phyloP scores from a whole-genome alignment of 2,329 filamentous ascomycete genomes.

The Aspergillus fischeri region DNA sequence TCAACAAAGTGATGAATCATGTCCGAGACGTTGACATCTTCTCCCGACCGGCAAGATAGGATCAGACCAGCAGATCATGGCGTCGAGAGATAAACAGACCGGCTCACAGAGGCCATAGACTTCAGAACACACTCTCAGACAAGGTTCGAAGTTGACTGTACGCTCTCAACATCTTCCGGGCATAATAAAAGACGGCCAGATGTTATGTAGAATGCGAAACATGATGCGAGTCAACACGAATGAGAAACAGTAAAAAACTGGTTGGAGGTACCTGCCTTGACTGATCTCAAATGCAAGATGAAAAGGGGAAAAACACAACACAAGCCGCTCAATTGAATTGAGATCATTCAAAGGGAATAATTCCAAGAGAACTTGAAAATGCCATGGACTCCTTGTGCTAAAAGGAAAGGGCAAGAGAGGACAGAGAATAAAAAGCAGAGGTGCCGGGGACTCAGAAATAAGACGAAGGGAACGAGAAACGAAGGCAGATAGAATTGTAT shows the following conservation, averaged over 20 bases:
- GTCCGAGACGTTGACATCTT: constrained; percentile 1
- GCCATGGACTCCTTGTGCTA: constrained; percentile 15
- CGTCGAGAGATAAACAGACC: constrained; percentile 4
- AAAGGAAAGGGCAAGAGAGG: constrained; percentile 1
- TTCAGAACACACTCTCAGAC: not conserved
- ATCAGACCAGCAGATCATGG: constrained; percentile 22
- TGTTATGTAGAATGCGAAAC: constrained; percentile 5
- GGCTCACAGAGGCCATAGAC: constrained; percentile 4
- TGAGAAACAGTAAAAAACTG: constrained; percentile 9
- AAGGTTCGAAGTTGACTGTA: not conserved
- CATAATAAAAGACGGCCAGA: constrained; percentile 2
- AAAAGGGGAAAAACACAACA: constrained; percentile 21
- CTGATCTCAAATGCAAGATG: constrained; percentile 24
- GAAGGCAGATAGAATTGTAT: constrained; percentile 17
- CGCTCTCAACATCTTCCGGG: not conserved
- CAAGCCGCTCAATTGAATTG: constrained; percentile 29
- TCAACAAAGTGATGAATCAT: constrained; percentile 3
- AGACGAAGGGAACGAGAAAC: constrained; percentile 15
- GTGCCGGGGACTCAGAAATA: constrained; percentile 5
- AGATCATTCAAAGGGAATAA: constrained; percentile 13
- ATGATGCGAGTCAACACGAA: constrained; percentile 2
- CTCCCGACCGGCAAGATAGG: constrained; percentile 2
- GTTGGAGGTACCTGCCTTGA: constrained; percentile 28
- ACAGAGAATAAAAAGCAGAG: constrained; percentile 11
- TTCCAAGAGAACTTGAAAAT: constrained; percentile 14